Evolutionary conservation across 2,329 filamentous ascomycete genomes (phyloP), one percentile per base, ranked within the genome.

Genomic region (Talaromyces sp.): DNA sequence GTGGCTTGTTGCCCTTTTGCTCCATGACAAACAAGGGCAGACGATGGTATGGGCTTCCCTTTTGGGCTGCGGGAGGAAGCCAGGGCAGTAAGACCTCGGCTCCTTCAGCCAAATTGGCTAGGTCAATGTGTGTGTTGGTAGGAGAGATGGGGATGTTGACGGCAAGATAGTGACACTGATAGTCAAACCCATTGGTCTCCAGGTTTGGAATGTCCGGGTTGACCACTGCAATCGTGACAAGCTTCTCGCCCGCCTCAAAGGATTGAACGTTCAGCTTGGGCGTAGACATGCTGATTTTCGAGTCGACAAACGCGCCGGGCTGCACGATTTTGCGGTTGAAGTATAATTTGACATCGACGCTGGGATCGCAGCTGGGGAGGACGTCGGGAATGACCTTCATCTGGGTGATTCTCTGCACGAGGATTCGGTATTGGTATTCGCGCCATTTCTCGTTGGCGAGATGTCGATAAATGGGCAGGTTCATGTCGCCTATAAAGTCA

Each of bases 401-500:
- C 74, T 96, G 91, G 54, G 84, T 80, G 70, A 97, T 88, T 71
- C 94, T 89, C 80, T 99, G 94, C 64, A 87, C 81, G 64, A 95
- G 84, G 64, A 97, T 79, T 67, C 86, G 85, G 68, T 88, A 86
- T 72, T 91, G 88, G 79, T 94, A 92, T 65, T 86, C 82, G 67
- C 88, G 87, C 94, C 94, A 99, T 79, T 95, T 92, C 68, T 83
- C 80, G 71, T 96, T 85, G 62, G 93, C 91, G 56, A 97, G 88
- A 75, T 90, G 85, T 65, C 93, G 90, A 80, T 99, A 99, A 72
- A 99, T 92, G 64, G 93, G 93, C 75, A 96, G 96, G 79, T 85
- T 88, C 91, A 97, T 93, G 75, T 97, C 92, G 65, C 89, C 92
- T 97, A n/a, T n/a, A n/a, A n/a, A n/a, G n/a, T n/a, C n/a, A n/a